A percentile compares a stretch with the other conserved stretches of the same genome.
Conservation (phyloP, 257 asterid species). For the Fraxinus anomala region DNA sequence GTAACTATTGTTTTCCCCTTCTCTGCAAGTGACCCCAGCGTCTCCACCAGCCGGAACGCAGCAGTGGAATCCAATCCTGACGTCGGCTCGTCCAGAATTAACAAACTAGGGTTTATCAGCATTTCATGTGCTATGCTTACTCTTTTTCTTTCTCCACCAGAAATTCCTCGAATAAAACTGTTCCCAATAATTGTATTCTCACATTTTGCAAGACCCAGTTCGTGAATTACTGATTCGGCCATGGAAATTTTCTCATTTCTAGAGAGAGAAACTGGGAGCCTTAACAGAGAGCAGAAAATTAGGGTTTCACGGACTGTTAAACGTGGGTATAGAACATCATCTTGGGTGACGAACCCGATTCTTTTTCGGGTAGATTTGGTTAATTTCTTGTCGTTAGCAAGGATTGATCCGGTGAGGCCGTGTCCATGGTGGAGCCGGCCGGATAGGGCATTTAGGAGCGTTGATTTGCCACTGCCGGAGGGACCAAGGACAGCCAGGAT, state of each 20-base stretch:
- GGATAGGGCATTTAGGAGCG: slow-evolving; percentile 73
- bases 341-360: slow-evolving; percentile 88
- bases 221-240: slow-evolving; percentile 65
- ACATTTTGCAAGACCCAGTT: slow-evolving; percentile 68
- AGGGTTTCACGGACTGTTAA: slow-evolving; percentile 85
- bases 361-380: slow-evolving; percentile 41
- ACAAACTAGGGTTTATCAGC: slow-evolving; percentile 80
- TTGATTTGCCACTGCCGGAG: slow-evolving; percentile 94
- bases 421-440: slow-evolving; percentile 68
- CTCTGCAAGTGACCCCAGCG: slow-evolving; percentile 62
- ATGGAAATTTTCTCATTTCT: slow-evolving; percentile 45
- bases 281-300: slow-evolving; percentile 60
- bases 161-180: slow-evolving; percentile 66
- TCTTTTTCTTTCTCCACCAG: slow-evolving; percentile 93
- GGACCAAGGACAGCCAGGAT: slow-evolving; percentile 87
- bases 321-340: slow-evolving; percentile 73
- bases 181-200: slow-evolving; percentile 71
- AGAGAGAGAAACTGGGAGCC: slow-evolving; percentile 52
- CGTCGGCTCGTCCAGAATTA: slow-evolving; percentile 86
- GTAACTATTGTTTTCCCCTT: slow-evolving; percentile 82
- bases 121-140: slow-evolving; percentile 93
- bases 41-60: slow-evolving; percentile 62
- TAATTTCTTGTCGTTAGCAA: slow-evolving; percentile 57
- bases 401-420: slow-evolving; percentile 60
- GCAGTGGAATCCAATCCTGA: slow-evolving; percentile 91